Evolutionary conservation across 140 eudicot species (phyloP).

Genomic region (Ambrosia hybrid): DNA sequence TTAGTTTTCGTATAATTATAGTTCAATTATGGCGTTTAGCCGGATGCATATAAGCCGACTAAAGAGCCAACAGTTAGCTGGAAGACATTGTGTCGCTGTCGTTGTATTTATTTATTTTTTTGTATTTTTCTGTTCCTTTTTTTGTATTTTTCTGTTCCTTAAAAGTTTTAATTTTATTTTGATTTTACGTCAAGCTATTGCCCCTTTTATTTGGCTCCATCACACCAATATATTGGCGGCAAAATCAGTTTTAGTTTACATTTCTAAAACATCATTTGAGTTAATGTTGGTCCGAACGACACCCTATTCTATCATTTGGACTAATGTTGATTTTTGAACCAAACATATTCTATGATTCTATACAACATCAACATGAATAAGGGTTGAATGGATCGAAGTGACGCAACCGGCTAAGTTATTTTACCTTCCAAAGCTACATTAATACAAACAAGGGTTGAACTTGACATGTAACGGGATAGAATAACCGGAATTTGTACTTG

Average conservation of each 20-base stretch:
- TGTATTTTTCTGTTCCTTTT: neutral
- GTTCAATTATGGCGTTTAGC: slow-evolving; percentile 26
- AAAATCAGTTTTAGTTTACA: neutral
- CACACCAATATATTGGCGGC: slow-evolving; percentile 26
- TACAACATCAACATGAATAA: neutral
- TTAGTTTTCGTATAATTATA: too few species aligned
- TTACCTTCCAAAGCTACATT: too few species aligned
- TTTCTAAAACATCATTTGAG: neutral
- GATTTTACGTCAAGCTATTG: slow-evolving; percentile 38
- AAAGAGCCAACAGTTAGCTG: slow-evolving; percentile 24
- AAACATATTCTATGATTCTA: neutral
- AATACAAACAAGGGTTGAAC: too few species aligned
- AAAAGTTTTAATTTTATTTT: slow-evolving; percentile 11
- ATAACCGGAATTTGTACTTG: too few species aligned
- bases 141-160: slow-evolving; percentile 2
- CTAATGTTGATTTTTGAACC: too few species aligned
- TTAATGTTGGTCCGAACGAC: too few species aligned
- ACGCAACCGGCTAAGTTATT: too few species aligned
- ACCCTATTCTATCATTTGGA: too few species aligned
- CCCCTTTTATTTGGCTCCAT: neutral
- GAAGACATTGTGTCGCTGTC: slow-evolving; percentile 49
- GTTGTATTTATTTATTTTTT: neutral
- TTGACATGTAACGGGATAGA: too few species aligned
- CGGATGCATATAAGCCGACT: slow-evolving; percentile 25
- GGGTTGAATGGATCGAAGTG: neutral